Evolutionary conservation across 371 early-diverging fungal species (phyloP).

Genomic region (Lichtheimia ramosa): DNA sequence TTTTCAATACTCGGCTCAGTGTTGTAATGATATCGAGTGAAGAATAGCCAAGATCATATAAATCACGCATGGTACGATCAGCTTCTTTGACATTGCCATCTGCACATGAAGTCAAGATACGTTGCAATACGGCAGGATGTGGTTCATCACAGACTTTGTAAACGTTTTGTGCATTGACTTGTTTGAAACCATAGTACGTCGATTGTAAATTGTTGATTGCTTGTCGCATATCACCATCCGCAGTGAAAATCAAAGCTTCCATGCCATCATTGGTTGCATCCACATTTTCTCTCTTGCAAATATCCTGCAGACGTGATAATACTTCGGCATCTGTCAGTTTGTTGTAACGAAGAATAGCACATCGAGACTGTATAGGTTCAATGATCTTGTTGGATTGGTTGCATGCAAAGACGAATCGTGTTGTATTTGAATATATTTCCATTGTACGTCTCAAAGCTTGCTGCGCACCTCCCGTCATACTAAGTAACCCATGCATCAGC

Average conservation of each 20-base stretch:
- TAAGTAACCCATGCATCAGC: slow-evolving; percentile 12
- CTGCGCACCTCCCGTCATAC: slow-evolving; percentile 93
- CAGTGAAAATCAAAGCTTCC: slow-evolving; percentile 91
- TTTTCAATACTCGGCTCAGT: slow-evolving; percentile 85
- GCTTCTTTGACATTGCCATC: slow-evolving; percentile 74
- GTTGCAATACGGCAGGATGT: slow-evolving; percentile 80
- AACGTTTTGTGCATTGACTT: slow-evolving; percentile 85
- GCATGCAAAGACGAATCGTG: slow-evolving; percentile 98
- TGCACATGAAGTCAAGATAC: slow-evolving; percentile 71
- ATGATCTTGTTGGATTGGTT: slow-evolving; percentile 97
- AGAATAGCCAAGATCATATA: slow-evolving; percentile 87
- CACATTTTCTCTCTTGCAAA: slow-evolving; percentile 85
- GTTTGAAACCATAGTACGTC: slow-evolving; percentile 82
- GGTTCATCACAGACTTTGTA: slow-evolving; percentile 97
- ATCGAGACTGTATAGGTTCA: slow-evolving; percentile 99
- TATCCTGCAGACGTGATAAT: slow-evolving; percentile 74
- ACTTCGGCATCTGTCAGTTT: slow-evolving; percentile 81
- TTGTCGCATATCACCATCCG: slow-evolving; percentile 99
- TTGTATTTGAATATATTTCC: slow-evolving; percentile 95
- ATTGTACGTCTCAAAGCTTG: slow-evolving; percentile 97
- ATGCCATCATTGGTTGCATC: slow-evolving; percentile 84
- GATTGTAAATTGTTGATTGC: slow-evolving; percentile 98
- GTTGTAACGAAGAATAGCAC: slow-evolving; percentile 92
- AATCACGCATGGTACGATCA: slow-evolving; percentile 57
- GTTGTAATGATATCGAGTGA: slow-evolving; percentile 91